A percentile compares a stretch with the other conserved stretches of the same genome.
Evolutionary conservation across 75 land plant genomes (phyloP).

Genomic region (Ceratopteris richardii): DNA sequence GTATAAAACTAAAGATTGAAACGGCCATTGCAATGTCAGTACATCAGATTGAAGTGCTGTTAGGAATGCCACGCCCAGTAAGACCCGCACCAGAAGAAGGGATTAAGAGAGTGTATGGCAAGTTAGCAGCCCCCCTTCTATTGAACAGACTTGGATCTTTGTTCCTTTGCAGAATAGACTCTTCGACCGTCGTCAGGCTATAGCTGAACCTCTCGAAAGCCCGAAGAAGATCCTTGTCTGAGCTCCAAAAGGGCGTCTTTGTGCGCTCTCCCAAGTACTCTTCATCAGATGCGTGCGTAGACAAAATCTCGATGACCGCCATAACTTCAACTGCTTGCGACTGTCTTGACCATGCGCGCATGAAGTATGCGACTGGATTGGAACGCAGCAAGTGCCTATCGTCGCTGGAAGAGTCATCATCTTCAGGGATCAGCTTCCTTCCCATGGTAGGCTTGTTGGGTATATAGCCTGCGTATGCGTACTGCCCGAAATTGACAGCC

Average conservation of each 20-base stretch:
- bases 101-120: constrained; percentile 54
- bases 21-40: too few species aligned
- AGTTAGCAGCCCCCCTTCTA: constrained; percentile 42
- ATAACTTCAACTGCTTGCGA: constrained; percentile 37
- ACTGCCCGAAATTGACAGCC: too few species aligned
- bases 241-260: constrained; percentile 23
- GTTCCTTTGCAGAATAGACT: constrained; percentile 36
- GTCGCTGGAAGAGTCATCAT: constrained; percentile 1
- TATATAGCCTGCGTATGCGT: constrained; percentile 47
- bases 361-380: constrained; percentile 25
- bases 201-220: constrained; percentile 37
- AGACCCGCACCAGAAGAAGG: constrained; percentile 55
- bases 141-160: too few species aligned
- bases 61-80: constrained; percentile 57
- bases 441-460: constrained; percentile 26
- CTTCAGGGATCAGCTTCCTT: constrained; percentile 8
- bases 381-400: constrained; percentile 14
- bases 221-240: constrained; percentile 16
- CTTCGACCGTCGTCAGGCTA: constrained; percentile 33
- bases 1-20: too few species aligned
- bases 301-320: constrained; percentile 51
- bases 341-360: too few species aligned
- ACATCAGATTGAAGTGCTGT: constrained; percentile 57
- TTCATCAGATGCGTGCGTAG: constrained; percentile 57
- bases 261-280: constrained; percentile 53